Percentiles rank a stretch among this genome's conserved stretches.
Evolutionary conservation across 192 early-diverging fungal genomes (phyloP).

Genomic region (Linnemannia hyalina): DNA sequence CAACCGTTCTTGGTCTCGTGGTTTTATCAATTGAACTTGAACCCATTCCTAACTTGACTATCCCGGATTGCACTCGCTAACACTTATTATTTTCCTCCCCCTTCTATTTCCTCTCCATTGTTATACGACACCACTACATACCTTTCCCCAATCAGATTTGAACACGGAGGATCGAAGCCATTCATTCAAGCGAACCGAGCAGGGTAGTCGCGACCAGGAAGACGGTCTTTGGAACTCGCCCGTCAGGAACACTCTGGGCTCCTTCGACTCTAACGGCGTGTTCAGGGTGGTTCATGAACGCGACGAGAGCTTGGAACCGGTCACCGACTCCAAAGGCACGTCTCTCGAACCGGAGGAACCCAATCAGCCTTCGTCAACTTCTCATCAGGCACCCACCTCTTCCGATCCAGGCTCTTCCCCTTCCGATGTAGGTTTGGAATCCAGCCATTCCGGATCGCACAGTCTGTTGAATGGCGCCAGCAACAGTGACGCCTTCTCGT

Average conservation of each 20-base stretch:
- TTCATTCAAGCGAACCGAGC: slow-evolving; percentile 24
- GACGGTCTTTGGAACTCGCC: slow-evolving; percentile 62
- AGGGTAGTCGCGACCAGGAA: slow-evolving; percentile 34
- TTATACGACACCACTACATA: not conserved
- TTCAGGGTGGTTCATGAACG: slow-evolving; percentile 65
- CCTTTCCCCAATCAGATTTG: not conserved
- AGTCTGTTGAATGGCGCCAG: slow-evolving; percentile 4
- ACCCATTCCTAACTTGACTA: not conserved
- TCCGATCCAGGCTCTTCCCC: not conserved
- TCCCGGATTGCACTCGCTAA: not conserved
- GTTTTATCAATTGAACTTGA: not conserved
- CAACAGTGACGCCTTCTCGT: slow-evolving; percentile 18
- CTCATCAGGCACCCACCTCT: not conserved
- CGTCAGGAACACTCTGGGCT: slow-evolving; percentile 65
- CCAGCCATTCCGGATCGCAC: slow-evolving; percentile 8
- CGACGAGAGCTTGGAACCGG: slow-evolving; percentile 9
- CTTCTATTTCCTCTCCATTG: not conserved
- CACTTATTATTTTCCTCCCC: not conserved
- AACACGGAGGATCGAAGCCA: slow-evolving; percentile 27
- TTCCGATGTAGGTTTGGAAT: not conserved
- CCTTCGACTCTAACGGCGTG: slow-evolving; percentile 74
- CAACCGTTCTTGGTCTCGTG: not conserved
- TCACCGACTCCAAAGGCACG: slow-evolving; percentile 37
- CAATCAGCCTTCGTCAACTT: slow-evolving; percentile 12
- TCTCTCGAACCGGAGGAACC: slow-evolving; percentile 27